Base-by-base conservation (phyloP, 2,329 filamentous ascomycete genomes). In the Ceratocystis ficicola region DNA sequence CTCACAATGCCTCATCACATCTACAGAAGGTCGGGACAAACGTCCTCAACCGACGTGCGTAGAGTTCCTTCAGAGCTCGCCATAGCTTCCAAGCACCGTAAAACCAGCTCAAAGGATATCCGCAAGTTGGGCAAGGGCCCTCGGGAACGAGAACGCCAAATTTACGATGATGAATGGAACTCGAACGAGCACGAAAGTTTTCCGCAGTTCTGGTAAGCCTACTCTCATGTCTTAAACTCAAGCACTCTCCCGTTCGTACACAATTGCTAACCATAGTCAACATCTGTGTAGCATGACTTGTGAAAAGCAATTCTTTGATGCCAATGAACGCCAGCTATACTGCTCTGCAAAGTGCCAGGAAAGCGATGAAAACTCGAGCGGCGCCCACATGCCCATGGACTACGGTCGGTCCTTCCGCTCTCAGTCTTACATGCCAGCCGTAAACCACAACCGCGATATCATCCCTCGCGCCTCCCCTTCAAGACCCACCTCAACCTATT, bases 401-500 rank as follows among this genome's bases (percentile, higher is more conserved):
- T 70, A 68, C 69, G 65, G 68, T 69, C 65, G 70, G 59, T 68
- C 70, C 52, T 72, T 68, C 67, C 70, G 69, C 69, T 73, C 72
- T 71, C 48, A 59, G 12, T 66, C 73, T 48, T 73, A 72, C 36
- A 67, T 71, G 44, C 69, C 69, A 4, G 44, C 69, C 71, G 57
- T 72, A 70, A 82, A 85, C 71, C 82, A 80, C 63, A 52, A 28
- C 25, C 78, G 79, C 70, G 84, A 86, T 72, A 86, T 86, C 70
- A 80, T 86, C 69, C 84, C 84, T 62, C 81, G 83, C 68, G 83
- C 83, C 44, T 84, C 83, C 10, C 84, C 84, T 12, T 86, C 84
- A 17, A 79, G 83, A 67, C 82, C 83, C 55, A 80, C 75, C 71
- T 80, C 82, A 63, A 79, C 78, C 72, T 76, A 83, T 73, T 76